phyloP scores from a whole-genome alignment of 129 eudicot genomes.

The Centaurea solstitialis region DNA sequence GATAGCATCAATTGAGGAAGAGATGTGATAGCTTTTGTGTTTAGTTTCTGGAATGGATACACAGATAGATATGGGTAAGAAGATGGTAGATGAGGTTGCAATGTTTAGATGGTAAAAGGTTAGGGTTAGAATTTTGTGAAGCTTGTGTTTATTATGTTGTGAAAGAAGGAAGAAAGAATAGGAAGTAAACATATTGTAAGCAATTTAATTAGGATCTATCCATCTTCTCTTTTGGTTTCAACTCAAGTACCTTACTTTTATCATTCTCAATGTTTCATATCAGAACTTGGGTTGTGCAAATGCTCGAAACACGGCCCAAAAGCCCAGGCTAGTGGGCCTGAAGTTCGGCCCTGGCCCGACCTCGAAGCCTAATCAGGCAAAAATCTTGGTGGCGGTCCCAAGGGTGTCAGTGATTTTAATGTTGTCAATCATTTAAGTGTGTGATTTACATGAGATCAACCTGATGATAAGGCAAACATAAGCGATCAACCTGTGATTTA shows the following conservation, averaged over 20 bases:
- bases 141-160: conserved; percentile 10
- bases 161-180: background rate
- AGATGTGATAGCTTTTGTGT: conserved; percentile 1
- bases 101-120: background rate
- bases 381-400: too few relatives aligned
- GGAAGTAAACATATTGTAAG: conserved; percentile 4
- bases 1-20: conserved; percentile 21
- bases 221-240: background rate
- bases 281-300: too few relatives aligned
- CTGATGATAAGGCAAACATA: too few relatives aligned
- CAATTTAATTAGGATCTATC: background rate
- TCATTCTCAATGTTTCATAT: background rate
- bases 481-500: too few relatives aligned
- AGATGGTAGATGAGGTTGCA: conserved; percentile 5
- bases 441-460: too few relatives aligned
- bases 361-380: too few relatives aligned
- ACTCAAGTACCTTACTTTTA: background rate
- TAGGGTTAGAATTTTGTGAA: conserved; percentile 9
- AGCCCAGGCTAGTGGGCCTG: too few relatives aligned
- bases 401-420: too few relatives aligned
- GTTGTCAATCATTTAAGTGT: too few relatives aligned
- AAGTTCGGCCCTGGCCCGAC: too few relatives aligned
- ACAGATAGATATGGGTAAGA: background rate
- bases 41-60: conserved; percentile 11
- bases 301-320: too few relatives aligned